Evolutionary conservation across 2,329 filamentous ascomycete species (phyloP).

Genomic region (Pseudocercospora crystallina): DNA sequence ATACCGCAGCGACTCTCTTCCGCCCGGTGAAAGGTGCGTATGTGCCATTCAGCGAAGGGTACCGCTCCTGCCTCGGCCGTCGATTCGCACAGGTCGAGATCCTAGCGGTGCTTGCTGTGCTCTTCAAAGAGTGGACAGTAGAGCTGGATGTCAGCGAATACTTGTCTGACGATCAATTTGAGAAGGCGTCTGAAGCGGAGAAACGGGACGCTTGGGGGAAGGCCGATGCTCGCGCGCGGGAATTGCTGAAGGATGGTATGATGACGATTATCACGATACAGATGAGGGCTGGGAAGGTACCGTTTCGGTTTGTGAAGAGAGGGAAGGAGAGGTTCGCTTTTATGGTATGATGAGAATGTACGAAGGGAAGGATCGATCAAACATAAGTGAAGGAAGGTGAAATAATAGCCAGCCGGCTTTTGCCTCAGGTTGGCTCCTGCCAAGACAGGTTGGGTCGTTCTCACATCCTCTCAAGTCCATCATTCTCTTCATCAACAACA

Average conservation of each 20-base stretch:
- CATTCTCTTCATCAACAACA: no score
- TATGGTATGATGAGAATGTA: not conserved
- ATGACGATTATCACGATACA: slow-evolving; percentile 70
- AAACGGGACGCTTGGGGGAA: slow-evolving; percentile 59
- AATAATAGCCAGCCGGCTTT: no score
- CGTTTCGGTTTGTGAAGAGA: slow-evolving; percentile 66
- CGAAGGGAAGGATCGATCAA: no score
- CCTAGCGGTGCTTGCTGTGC: slow-evolving; percentile 52
- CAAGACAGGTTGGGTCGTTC: no score
- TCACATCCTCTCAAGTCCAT: no score
- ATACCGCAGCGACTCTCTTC: slow-evolving; percentile 64
- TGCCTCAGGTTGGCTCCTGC: no score
- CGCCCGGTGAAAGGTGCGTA: slow-evolving; percentile 55
- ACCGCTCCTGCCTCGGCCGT: slow-evolving; percentile 56
- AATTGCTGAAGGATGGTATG: slow-evolving; percentile 55
- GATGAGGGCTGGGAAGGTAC: slow-evolving; percentile 62
- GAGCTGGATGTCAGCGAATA: slow-evolving; percentile 64
- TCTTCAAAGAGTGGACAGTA: slow-evolving; percentile 61
- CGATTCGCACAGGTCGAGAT: slow-evolving; percentile 59
- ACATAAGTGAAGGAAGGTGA: no score
- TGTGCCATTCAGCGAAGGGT: slow-evolving; percentile 57
- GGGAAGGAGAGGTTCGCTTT: slow-evolving; percentile 65
- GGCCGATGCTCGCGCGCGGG: slow-evolving; percentile 57
- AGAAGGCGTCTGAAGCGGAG: slow-evolving; percentile 46
- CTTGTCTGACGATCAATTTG: slow-evolving; percentile 43